Evolutionary conservation across 2,329 filamentous ascomycete species (phyloP).

Genomic region (Colletotrichum kahawae): DNA sequence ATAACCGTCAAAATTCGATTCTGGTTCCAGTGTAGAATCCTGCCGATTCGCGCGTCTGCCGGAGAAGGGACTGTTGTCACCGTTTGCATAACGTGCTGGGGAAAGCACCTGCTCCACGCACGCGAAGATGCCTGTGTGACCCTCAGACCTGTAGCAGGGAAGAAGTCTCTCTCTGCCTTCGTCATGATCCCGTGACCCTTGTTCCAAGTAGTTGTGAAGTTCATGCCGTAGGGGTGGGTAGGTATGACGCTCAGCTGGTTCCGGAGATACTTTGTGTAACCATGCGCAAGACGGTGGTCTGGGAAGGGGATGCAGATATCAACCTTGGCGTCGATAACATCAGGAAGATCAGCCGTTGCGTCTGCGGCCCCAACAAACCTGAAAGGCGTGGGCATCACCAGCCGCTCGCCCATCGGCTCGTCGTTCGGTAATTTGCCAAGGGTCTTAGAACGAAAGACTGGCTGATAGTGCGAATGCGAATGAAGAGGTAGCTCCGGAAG

Average conservation of each 20-base stretch:
- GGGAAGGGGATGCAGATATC: slow-evolving; percentile 69
- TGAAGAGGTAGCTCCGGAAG: slow-evolving; percentile 61
- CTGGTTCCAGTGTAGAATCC: slow-evolving; percentile 69
- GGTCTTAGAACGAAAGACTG: slow-evolving; percentile 26
- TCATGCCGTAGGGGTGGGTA: slow-evolving; percentile 58
- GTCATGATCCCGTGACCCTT: slow-evolving; percentile 42
- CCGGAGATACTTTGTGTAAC: slow-evolving; percentile 43
- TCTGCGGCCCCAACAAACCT: slow-evolving; percentile 56
- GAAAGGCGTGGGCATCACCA: slow-evolving; percentile 63
- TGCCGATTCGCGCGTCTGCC: slow-evolving; percentile 60
- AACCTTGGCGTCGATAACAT: slow-evolving; percentile 64
- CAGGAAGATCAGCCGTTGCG: slow-evolving; percentile 65
- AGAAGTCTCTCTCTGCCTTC: slow-evolving; percentile 42
- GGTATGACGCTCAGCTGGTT: slow-evolving; percentile 64
- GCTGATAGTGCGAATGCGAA: slow-evolving; percentile 66
- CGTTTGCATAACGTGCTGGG: slow-evolving; percentile 62
- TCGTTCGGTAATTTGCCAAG: slow-evolving; percentile 67
- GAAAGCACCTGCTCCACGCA: slow-evolving; percentile 59
- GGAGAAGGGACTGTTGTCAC: slow-evolving; percentile 61
- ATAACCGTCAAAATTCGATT: slow-evolving; percentile 65
- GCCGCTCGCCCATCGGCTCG: slow-evolving; percentile 60
- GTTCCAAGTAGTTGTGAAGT: slow-evolving; percentile 51
- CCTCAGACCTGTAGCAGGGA: slow-evolving; percentile 32
- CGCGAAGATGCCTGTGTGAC: slow-evolving; percentile 29
- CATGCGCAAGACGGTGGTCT: slow-evolving; percentile 65